Evolutionary conservation across 2,329 filamentous ascomycete genomes (phyloP).

Genomic region (Aspergillus piperis): DNA sequence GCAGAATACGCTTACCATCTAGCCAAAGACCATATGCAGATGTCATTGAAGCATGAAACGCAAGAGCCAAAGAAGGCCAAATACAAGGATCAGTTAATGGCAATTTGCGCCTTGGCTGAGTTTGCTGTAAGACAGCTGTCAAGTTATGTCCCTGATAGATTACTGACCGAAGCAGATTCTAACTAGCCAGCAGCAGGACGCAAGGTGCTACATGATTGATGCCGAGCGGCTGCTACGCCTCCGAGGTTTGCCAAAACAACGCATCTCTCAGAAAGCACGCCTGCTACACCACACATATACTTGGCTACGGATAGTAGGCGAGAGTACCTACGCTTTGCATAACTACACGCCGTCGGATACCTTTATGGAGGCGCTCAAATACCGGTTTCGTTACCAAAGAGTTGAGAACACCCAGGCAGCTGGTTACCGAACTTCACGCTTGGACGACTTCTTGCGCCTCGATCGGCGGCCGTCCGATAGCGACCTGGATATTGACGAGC

Average conservation of each 20-base stretch:
- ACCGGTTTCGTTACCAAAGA: conserved; percentile 3
- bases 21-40: conserved; percentile 35
- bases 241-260: conserved; percentile 37
- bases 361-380: conserved; percentile 24
- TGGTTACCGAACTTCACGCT: conserved; percentile 28
- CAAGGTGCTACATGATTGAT: conserved; percentile 40
- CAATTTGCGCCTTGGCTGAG: conserved; percentile 35
- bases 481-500: conserved; percentile 43
- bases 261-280: conserved; percentile 40
- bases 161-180: conserved; percentile 23
- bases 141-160: neutral
- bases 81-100: conserved; percentile 44
- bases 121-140: conserved; percentile 29
- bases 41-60: conserved; percentile 33
- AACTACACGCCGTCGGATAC: conserved; percentile 27
- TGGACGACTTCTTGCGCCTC: conserved; percentile 46
- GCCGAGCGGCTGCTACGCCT: conserved; percentile 41
- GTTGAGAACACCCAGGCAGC: neutral
- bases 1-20: conserved; percentile 29
- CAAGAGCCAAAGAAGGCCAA: conserved; percentile 35
- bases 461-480: conserved; percentile 37
- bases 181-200: conserved; percentile 34
- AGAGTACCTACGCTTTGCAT: conserved; percentile 38
- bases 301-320: conserved; percentile 40
- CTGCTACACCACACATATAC: conserved; percentile 45